phyloP scores from a whole-genome alignment of 1,284 basidiomycete genomes.

The Austroboletus niveus region DNA sequence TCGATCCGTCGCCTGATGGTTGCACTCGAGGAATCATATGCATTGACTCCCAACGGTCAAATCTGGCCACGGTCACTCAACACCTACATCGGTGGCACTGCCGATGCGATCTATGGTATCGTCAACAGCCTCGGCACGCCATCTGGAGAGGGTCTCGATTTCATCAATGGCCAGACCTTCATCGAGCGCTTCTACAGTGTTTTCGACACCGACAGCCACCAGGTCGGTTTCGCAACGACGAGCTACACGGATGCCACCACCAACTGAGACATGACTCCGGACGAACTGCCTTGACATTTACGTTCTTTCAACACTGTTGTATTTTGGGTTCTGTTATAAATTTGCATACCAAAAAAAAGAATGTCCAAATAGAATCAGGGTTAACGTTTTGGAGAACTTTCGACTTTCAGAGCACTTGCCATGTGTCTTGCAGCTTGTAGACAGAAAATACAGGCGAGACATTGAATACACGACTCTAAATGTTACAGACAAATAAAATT shows the following conservation, averaged over 20 bases:
- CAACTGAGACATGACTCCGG: constrained; percentile 39
- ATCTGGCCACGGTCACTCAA: constrained; percentile 48
- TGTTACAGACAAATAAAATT: constrained; percentile 14
- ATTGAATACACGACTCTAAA: constrained; percentile 19
- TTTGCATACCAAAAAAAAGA: too few species aligned
- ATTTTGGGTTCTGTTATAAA: background rate
- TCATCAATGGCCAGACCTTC: constrained; percentile 54
- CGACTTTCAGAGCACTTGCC: too few species aligned
- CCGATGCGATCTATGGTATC: constrained; percentile 47
- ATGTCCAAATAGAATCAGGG: background rate
- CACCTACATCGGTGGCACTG: constrained; percentile 41
- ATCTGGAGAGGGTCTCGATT: constrained; percentile 47
- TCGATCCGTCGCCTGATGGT: constrained; percentile 5
- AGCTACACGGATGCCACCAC: constrained; percentile 52
- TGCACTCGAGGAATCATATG: constrained; percentile 21
- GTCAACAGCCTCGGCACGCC: constrained; percentile 34
- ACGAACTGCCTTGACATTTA: background rate
- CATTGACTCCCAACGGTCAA: constrained; percentile 48
- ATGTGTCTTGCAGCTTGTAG: too few species aligned
- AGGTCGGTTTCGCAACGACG: constrained; percentile 58
- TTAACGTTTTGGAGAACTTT: too few species aligned
- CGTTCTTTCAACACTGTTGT: too few species aligned
- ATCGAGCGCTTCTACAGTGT: constrained; percentile 69
- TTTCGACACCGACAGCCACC: constrained; percentile 54
- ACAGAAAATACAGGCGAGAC: too few species aligned